Conservation (phyloP, 495 filamentous ascomycete species). For the Penicillium antarcticum region DNA sequence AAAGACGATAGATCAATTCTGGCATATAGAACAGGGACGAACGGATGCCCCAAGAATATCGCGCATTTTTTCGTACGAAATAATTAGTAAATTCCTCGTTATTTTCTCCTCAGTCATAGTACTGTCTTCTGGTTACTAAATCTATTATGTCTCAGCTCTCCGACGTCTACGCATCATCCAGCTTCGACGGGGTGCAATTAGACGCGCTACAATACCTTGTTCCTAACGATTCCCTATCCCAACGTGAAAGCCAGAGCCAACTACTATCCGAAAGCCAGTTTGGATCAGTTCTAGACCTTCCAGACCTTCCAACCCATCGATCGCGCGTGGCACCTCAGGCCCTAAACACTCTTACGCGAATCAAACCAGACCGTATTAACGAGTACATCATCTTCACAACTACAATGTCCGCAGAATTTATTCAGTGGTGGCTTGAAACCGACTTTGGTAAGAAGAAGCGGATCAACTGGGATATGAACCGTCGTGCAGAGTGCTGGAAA, state of each 20-base stretch:
- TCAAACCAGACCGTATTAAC: too few species aligned
- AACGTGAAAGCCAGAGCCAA: background rate
- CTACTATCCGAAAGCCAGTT: background rate
- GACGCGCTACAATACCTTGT: background rate
- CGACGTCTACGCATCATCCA: background rate
- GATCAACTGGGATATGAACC: too few species aligned
- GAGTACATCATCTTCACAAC: too few species aligned
- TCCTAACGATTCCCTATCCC: background rate
- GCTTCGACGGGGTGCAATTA: background rate
- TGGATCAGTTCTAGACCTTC: background rate
- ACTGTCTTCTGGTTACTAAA: background rate
- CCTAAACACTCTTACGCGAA: too few species aligned
- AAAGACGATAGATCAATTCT: background rate
- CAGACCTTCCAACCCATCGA: background rate
- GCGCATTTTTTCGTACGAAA: background rate
- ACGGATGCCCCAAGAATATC: background rate
- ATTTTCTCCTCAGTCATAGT: background rate
- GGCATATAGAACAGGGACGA: background rate
- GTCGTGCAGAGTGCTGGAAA: too few species aligned
- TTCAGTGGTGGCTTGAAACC: too few species aligned
- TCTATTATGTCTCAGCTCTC: background rate
- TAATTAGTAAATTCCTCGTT: background rate
- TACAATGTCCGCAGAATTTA: too few species aligned
- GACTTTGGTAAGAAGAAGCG: too few species aligned
- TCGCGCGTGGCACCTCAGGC: background rate